phyloP scores from a whole-genome alignment of 768 basidiomycete genomes.

The Boletus rubescentipes region DNA sequence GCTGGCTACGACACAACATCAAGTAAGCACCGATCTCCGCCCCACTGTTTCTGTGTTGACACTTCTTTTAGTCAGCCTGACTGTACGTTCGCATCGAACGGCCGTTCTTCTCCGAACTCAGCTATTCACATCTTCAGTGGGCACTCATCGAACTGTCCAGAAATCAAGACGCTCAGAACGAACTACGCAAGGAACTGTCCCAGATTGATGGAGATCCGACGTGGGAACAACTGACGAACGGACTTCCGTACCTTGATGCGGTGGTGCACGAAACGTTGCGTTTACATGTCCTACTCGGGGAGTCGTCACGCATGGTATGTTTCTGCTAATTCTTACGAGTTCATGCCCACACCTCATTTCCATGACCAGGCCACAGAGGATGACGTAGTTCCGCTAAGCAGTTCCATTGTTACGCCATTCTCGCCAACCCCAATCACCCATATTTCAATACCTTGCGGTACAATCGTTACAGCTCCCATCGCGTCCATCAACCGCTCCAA shows the following conservation, averaged over 20 bases:
- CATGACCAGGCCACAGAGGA: constrained; percentile 48
- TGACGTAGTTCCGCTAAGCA: constrained; percentile 54
- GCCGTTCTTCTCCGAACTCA: too few species aligned
- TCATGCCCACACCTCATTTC: background rate
- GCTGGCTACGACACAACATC: constrained; percentile 45
- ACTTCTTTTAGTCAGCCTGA: constrained; percentile 23
- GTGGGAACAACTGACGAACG: constrained; percentile 50
- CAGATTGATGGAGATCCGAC: constrained; percentile 45
- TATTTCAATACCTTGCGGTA: constrained; percentile 48
- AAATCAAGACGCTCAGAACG: constrained; percentile 43
- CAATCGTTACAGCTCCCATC: constrained; percentile 45
- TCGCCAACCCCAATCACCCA: constrained; percentile 35
- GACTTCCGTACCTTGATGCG: constrained; percentile 55
- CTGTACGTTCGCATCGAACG: too few species aligned
- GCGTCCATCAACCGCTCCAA: constrained; percentile 48
- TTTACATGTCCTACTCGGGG: constrained; percentile 39
- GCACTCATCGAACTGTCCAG: constrained; percentile 54
- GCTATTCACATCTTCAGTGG: constrained; percentile 35
- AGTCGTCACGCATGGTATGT: constrained; percentile 17
- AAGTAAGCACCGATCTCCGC: constrained; percentile 18
- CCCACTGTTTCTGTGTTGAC: background rate
- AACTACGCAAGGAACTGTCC: constrained; percentile 51
- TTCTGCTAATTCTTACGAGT: background rate
- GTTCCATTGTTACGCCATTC: constrained; percentile 41
- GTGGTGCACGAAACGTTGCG: constrained; percentile 47